Evolutionary conservation across 306 rosid species (phyloP).

Genomic region (Gillenia trifoliata): DNA sequence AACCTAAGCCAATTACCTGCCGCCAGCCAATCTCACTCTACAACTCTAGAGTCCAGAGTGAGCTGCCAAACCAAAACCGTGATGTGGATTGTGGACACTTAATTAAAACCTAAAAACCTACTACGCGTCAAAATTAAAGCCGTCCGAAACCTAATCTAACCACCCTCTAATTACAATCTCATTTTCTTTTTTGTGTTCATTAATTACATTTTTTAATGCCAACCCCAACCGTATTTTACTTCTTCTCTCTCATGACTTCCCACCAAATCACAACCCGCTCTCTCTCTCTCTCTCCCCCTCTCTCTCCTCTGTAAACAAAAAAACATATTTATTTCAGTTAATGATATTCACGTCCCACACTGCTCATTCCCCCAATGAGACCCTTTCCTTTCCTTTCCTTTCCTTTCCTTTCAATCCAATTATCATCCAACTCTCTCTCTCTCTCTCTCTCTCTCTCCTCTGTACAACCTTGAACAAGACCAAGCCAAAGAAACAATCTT

Average conservation of each 20-base stretch:
- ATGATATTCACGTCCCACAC: constrained; percentile 63
- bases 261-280: constrained; percentile 2
- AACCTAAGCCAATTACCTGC: no score
- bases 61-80: not conserved
- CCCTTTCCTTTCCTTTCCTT: constrained; percentile 24
- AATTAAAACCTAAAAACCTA: no score
- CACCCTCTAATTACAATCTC: not conserved
- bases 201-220: not conserved
- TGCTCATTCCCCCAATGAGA: not conserved
- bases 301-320: not conserved
- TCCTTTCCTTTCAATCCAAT: constrained; percentile 25
- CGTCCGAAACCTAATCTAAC: not conserved
- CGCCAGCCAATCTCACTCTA: not conserved
- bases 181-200: not conserved
- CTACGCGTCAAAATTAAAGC: not conserved
- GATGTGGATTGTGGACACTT: not conserved
- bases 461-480: not conserved
- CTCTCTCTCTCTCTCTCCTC: constrained; percentile 2
- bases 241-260: not conserved
- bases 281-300: not conserved
- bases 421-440: constrained; percentile 29
- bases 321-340: constrained; percentile 12
- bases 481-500: constrained; percentile 5
- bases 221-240: not conserved
- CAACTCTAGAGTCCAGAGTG: not conserved